Percentiles rank a stretch among this genome's conserved stretches.
phyloP scores from a whole-genome alignment of 2,329 filamentous ascomycete species.

The Simplicillium sp. region DNA sequence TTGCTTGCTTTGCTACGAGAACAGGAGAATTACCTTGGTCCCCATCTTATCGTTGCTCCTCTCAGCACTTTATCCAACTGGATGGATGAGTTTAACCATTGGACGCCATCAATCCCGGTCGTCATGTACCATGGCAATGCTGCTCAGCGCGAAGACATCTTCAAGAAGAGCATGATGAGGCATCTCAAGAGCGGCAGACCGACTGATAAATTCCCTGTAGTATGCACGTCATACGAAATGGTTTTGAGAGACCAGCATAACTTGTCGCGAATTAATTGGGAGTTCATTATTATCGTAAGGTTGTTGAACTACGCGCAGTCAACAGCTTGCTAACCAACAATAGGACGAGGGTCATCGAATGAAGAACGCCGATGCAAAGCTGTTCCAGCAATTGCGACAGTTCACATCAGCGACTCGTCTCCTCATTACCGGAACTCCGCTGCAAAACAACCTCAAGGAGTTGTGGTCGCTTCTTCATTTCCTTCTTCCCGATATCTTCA shows the following conservation, averaged over 20 bases:
- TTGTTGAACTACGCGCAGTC: background rate
- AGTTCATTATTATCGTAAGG: slow-evolving; percentile 86
- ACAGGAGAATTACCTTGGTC: slow-evolving; percentile 71
- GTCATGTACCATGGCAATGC: slow-evolving; percentile 86
- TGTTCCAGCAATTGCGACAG: slow-evolving; percentile 80
- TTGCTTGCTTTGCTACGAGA: slow-evolving; percentile 82
- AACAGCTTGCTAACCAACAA: slow-evolving; percentile 9
- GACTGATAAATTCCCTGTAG: slow-evolving; percentile 68
- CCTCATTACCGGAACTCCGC: slow-evolving; percentile 85
- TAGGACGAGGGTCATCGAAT: slow-evolving; percentile 92
- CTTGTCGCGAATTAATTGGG: slow-evolving; percentile 80
- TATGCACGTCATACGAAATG: slow-evolving; percentile 94
- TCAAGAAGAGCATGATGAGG: slow-evolving; percentile 59
- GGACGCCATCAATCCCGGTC: slow-evolving; percentile 82
- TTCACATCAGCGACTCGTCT: slow-evolving; percentile 87
- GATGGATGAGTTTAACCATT: slow-evolving; percentile 87
- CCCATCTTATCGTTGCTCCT: slow-evolving; percentile 83
- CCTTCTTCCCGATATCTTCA: slow-evolving; percentile 83
- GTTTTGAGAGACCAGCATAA: slow-evolving; percentile 82
- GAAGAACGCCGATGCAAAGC: slow-evolving; percentile 90
- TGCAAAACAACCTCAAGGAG: slow-evolving; percentile 93
- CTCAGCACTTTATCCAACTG: slow-evolving; percentile 91
- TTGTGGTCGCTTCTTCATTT: slow-evolving; percentile 95
- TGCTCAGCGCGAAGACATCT: slow-evolving; percentile 65
- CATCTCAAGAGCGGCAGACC: slow-evolving; percentile 53